Conservation (phyloP, 495 filamentous ascomycete species). For the Annulohypoxylon bovei region DNA sequence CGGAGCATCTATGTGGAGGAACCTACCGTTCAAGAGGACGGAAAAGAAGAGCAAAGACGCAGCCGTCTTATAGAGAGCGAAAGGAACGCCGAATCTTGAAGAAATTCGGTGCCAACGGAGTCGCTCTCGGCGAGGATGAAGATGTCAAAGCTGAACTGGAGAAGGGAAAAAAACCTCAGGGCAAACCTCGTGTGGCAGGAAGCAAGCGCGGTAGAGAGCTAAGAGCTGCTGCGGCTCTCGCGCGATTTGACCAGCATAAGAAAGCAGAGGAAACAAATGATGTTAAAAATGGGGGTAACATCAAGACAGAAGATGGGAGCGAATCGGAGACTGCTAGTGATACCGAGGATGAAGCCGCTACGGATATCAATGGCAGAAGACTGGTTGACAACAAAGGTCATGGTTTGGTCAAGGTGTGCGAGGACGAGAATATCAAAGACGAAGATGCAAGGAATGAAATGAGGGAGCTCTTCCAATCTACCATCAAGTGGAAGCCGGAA, state of each 20-base stretch:
- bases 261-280: conserved; percentile 53
- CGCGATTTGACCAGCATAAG: conserved; percentile 71
- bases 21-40: conserved; percentile 66
- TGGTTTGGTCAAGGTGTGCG: conserved; percentile 75
- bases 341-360: conserved; percentile 50
- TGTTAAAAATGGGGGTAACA: conserved; percentile 43
- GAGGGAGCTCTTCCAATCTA: conserved; percentile 60
- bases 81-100: conserved; percentile 71
- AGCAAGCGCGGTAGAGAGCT: conserved; percentile 77
- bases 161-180: conserved; percentile 64
- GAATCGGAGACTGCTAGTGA: conserved; percentile 53
- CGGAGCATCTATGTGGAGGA: conserved; percentile 75
- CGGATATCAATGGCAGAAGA: conserved; percentile 67
- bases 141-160: conserved; percentile 70
- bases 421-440: conserved; percentile 71
- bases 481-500: conserved; percentile 40
- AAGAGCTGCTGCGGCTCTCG: conserved; percentile 78
- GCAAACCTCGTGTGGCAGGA: conserved; percentile 75
- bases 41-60: conserved; percentile 62
- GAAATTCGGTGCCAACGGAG: conserved; percentile 78
- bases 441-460: conserved; percentile 69
- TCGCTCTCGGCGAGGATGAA: conserved; percentile 72
- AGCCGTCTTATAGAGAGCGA: conserved; percentile 69
- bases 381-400: conserved; percentile 69
- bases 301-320: conserved; percentile 48